Conservation (phyloP, 352 stramenopile genomes). For the Aphanomyces cochlioides region DNA sequence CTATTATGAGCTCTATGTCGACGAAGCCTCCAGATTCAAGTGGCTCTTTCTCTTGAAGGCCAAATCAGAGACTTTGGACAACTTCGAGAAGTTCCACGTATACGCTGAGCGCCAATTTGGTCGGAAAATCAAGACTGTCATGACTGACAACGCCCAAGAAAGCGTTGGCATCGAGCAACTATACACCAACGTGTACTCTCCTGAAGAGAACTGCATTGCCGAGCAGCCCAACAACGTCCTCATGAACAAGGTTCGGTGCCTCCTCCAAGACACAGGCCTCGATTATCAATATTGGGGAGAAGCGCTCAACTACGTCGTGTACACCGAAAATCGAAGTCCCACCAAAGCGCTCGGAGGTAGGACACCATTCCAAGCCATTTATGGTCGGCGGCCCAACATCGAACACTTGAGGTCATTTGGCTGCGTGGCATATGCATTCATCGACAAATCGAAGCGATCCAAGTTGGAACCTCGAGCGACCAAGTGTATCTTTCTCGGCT, state of each 20-base stretch:
- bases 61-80: constrained; percentile 32
- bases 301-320: constrained; percentile 13
- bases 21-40: constrained; percentile 33
- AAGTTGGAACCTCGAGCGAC: constrained; percentile 30
- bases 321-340: constrained; percentile 9
- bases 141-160: constrained; percentile 32
- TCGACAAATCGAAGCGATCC: constrained; percentile 24
- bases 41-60: constrained; percentile 31
- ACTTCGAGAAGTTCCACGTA: constrained; percentile 29
- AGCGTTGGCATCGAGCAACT: constrained; percentile 6
- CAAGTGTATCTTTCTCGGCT: constrained; percentile 25
- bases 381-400: constrained; percentile 8
- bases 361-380: constrained; percentile 20
- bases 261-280: constrained; percentile 2
- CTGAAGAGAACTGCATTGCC: constrained; percentile 5
- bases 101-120: constrained; percentile 8
- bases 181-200: constrained; percentile 8
- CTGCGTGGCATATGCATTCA: constrained; percentile 23
- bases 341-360: constrained; percentile 12
- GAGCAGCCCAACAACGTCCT: constrained; percentile 15
- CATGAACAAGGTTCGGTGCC: constrained; percentile 5
- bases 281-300: constrained; percentile 2
- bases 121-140: constrained; percentile 27
- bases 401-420: constrained; percentile 32
- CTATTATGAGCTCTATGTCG: constrained; percentile 33